Evolutionary conservation across 306 rosid genomes (phyloP).

Genomic region (Vicia faba): DNA sequence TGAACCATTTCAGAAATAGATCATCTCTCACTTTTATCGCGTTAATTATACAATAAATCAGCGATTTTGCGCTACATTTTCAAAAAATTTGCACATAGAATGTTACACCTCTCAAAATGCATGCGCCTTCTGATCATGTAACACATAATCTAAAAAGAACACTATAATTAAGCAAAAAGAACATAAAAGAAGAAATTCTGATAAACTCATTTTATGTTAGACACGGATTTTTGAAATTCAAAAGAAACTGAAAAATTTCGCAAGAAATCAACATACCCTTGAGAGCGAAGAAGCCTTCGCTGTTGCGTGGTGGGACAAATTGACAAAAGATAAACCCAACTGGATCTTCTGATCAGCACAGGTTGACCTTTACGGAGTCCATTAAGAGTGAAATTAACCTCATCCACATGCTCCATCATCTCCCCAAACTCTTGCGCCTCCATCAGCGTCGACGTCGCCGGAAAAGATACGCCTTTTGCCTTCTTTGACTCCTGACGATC

Average conservation of each 20-base stretch:
- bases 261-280: conserved; percentile 81
- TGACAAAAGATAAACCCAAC: conserved; percentile 72
- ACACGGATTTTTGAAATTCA: not conserved
- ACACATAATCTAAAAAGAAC: too few relatives aligned
- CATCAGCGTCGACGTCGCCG: conserved; percentile 86
- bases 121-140: too few relatives aligned
- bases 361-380: conserved; percentile 86
- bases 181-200: not conserved
- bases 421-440: conserved; percentile 99
- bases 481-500: conserved; percentile 59
- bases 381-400: conserved; percentile 90
- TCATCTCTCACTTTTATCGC: too few relatives aligned
- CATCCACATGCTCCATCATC: conserved; percentile 99
- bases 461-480: conserved; percentile 44
- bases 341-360: conserved; percentile 88
- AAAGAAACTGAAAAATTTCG: not conserved
- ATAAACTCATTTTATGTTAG: not conserved
- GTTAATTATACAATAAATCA: too few relatives aligned
- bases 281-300: conserved; percentile 84
- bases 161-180: not conserved
- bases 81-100: too few relatives aligned
- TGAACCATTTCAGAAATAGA: too few relatives aligned
- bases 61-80: too few relatives aligned
- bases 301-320: conserved; percentile 82
- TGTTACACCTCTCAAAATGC: too few relatives aligned